Percentiles rank a stretch among this genome's conserved stretches.
Conservation (phyloP, 805 yeast genomes). For the Wickerhamomyces chambardii region DNA sequence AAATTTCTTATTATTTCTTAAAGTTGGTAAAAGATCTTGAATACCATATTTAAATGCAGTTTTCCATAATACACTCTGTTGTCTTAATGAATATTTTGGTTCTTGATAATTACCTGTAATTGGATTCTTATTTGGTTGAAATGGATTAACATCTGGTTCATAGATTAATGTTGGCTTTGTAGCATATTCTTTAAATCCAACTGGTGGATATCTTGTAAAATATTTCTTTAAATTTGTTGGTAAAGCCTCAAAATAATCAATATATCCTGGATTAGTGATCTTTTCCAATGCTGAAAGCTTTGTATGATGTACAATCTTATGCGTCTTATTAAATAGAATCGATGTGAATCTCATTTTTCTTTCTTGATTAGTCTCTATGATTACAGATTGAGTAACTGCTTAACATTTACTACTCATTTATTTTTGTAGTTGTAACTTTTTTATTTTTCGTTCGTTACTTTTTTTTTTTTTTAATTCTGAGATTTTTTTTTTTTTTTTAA, state of each 20-base stretch:
- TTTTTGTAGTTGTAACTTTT: too few relatives aligned
- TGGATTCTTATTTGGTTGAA: conserved; percentile 77
- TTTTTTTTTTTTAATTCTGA: background rate
- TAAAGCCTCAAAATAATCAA: conserved; percentile 40
- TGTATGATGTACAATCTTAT: background rate
- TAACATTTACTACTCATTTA: too few relatives aligned
- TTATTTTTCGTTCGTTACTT: background rate
- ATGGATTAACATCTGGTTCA: conserved; percentile 77
- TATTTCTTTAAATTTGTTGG: conserved; percentile 66
- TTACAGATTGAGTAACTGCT: too few relatives aligned
- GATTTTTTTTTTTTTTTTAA: too few relatives aligned
- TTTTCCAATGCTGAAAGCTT: background rate
- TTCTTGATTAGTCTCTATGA: too few relatives aligned
- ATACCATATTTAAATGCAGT: conserved; percentile 78
- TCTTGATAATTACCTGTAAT: conserved; percentile 70
- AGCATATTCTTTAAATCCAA: conserved; percentile 63
- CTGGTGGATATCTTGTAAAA: conserved; percentile 78
- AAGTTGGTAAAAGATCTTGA: conserved; percentile 62
- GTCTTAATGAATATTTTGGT: conserved; percentile 71
- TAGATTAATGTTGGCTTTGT: conserved; percentile 52
- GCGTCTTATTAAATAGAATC: too few relatives aligned
- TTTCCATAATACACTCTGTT: conserved; percentile 78
- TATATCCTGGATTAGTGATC: conserved; percentile 19
- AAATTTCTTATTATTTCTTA: conserved; percentile 44
- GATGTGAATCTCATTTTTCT: background rate